Conservation (phyloP, 163 green algal species). For the Prototheca cutis region DNA sequence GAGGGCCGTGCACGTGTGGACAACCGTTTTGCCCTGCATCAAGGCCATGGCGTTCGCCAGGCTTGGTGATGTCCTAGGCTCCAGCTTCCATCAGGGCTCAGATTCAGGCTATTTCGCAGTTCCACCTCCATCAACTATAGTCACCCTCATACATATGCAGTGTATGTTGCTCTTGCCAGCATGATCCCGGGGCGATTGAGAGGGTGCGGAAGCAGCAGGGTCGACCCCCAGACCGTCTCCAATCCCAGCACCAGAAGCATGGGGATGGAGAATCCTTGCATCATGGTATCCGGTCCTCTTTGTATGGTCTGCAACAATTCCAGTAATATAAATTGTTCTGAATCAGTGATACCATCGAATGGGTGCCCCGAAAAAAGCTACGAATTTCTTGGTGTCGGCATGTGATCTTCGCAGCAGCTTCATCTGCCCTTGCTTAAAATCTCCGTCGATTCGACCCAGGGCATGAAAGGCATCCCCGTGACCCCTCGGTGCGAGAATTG, state of each 20-base stretch:
- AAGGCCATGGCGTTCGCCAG: background rate
- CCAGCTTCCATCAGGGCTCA: too few relatives aligned
- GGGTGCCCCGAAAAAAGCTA: too few relatives aligned
- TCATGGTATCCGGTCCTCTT: background rate
- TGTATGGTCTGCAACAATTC: background rate
- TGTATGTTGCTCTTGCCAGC: background rate
- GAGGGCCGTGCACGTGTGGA: background rate
- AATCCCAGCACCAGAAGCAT: background rate
- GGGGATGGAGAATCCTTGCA: conserved; percentile 2
- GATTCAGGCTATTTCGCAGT: too few relatives aligned
- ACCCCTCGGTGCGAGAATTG: too few relatives aligned
- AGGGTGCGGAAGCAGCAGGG: background rate
- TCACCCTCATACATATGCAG: background rate
- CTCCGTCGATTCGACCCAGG: too few relatives aligned
- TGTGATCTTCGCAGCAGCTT: too few relatives aligned
- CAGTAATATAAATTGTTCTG: background rate
- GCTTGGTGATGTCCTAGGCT: too few relatives aligned
- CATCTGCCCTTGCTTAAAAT: too few relatives aligned
- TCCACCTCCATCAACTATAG: too few relatives aligned
- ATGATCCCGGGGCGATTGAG: background rate
- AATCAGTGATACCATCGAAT: background rate
- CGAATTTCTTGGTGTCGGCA: too few relatives aligned
- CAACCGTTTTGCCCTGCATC: background rate
- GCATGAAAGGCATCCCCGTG: too few relatives aligned
- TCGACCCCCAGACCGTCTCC: background rate